Percentiles rank a stretch among this genome's conserved stretches.
phyloP scores from a whole-genome alignment of 108 stramenopile genomes.

The Skeletonema menzelii region DNA sequence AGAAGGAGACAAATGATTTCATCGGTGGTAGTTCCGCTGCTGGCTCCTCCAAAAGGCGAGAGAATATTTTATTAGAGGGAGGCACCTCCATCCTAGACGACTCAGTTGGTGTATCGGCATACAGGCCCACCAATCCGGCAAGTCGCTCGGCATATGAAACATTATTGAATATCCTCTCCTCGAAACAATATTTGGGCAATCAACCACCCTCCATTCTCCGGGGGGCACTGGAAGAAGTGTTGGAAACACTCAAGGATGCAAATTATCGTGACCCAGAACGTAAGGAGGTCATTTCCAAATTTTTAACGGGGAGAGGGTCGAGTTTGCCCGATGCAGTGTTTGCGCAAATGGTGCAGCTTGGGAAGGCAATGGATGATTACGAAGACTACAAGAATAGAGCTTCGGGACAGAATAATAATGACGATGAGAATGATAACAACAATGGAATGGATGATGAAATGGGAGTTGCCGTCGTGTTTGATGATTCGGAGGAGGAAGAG shows the following conservation, averaged over 20 bases:
- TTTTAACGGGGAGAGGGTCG: slow-evolving; percentile 75
- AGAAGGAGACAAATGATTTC: slow-evolving; percentile 20
- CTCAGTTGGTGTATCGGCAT: slow-evolving; percentile 46
- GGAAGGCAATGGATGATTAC: slow-evolving; percentile 92
- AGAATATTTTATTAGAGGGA: slow-evolving; percentile 48
- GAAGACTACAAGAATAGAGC: slow-evolving; percentile 35
- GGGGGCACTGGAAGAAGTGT: slow-evolving; percentile 94
- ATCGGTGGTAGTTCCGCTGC: neutral
- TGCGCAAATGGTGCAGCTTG: slow-evolving; percentile 79
- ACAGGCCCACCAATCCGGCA: slow-evolving; percentile 74
- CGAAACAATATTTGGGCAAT: slow-evolving; percentile 79
- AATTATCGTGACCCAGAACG: slow-evolving; percentile 78
- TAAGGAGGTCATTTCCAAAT: slow-evolving; percentile 68
- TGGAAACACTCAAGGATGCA: slow-evolving; percentile 82
- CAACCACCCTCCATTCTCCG: slow-evolving; percentile 87
- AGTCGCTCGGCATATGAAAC: slow-evolving; percentile 80
- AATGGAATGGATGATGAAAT: slow-evolving; percentile 87
- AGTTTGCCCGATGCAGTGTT: slow-evolving; percentile 70
- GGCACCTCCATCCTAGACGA: slow-evolving; percentile 26
- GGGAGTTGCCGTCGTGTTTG: slow-evolving; percentile 97
- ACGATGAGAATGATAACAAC: slow-evolving; percentile 46
- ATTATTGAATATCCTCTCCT: slow-evolving; percentile 67
- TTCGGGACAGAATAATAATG: slow-evolving; percentile 18
- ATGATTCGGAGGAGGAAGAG: slow-evolving; percentile 91
- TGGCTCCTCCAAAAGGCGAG: slow-evolving; percentile 26